Base-by-base conservation (phyloP, 2,329 filamentous ascomycete genomes). In the Xylariaceae sp. region DNA sequence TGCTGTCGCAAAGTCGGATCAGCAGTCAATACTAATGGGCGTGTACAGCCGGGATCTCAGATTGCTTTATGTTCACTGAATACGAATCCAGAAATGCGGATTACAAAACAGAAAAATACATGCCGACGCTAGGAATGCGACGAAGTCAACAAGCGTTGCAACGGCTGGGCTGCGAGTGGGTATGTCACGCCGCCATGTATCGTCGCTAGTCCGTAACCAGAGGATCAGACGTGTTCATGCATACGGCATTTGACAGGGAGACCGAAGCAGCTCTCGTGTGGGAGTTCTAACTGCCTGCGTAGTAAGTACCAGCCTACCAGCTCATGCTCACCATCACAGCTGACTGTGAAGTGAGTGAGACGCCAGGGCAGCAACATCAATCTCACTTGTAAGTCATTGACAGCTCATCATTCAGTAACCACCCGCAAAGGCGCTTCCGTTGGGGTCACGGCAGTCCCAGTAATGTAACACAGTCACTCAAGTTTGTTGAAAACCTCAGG, bases 31-130 rank as follows among this genome's bases (percentile, higher is more conserved):
- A 18, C 17, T 18, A 9, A 80, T 51, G 51, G 78, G 44, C 8
- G 68, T 67, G 59, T 78, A 74, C 52, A 80, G 67, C 78, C 76
- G 80, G 9, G 56, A 55, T 23, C 72, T 69, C 37, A 18, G 2
- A 37, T 64, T 44, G 70, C 61, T 45, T 61, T 62, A 30, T 30
- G 23, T 30, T 42, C 37, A 42, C 37, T 3, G 11, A 42, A 42
- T 42, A 42, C 37, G 11, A 8, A 42, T 42, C 23, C 23, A 30
- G 23, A 30, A 13, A 42, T 42, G 7, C 11, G 11, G 37, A 42
- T 42, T 30, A 30, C 23, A 30, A 30, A 42, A 42, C 11, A 42
- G 8, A 42, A 42, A 42, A 42, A 42, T 42, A 10, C 37, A 42
- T 42, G 37, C 37, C 37, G 37, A 13, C 11, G 9, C 8, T 13